Percentiles rank a stretch among this genome's conserved stretches.
These are phyloP conservation scores for Acrocalymma vagum DNA, from an alignment of 2,329 filamentous ascomycete species.

Conservation along the genomic window DNA sequence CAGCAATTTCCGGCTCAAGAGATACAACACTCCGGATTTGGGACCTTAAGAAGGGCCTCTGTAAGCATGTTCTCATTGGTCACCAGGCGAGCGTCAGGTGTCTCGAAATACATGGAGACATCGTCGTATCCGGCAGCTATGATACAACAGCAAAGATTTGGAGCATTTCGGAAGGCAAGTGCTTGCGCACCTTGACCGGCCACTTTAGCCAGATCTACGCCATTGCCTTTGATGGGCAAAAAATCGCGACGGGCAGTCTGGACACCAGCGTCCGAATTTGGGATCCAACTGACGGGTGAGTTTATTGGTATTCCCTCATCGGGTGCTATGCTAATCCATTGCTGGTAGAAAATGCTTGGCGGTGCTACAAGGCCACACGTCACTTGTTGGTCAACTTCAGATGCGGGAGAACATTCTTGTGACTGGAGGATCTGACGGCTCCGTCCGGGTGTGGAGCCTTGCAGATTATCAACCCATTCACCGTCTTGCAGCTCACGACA, in stretches of 20 bases:
- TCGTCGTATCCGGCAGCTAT: slow-evolving; percentile 98
- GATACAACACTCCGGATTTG: slow-evolving; percentile 95
- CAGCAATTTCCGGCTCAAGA: slow-evolving; percentile 93
- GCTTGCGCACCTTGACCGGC: slow-evolving; percentile 86
- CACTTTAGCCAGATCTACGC: slow-evolving; percentile 99
- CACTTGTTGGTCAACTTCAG: slow-evolving; percentile 93
- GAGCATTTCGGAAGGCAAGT: slow-evolving; percentile 96
- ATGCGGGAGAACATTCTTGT: slow-evolving; percentile 95
- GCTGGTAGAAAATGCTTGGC: slow-evolving; percentile 73
- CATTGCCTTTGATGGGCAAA: slow-evolving; percentile 93
- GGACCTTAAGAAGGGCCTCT: slow-evolving; percentile 89
- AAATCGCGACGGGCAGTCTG: slow-evolving; percentile 93
- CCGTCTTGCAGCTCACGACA: slow-evolving; percentile 93
- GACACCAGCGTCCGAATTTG: slow-evolving; percentile 98
- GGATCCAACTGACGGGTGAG: slow-evolving; percentile 88
- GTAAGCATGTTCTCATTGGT: slow-evolving; percentile 89
- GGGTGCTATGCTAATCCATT: slow-evolving; percentile 17
- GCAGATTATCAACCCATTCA: slow-evolving; percentile 92
- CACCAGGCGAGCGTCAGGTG: slow-evolving; percentile 96
- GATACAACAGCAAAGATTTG: slow-evolving; percentile 97
- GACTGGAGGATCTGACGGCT: slow-evolving; percentile 94
- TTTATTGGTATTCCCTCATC: slow-evolving; percentile 31
- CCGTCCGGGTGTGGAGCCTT: slow-evolving; percentile 94
- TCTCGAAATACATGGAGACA: slow-evolving; percentile 93
- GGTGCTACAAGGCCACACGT: slow-evolving; percentile 95